A percentile compares a stretch with the other conserved stretches of the same genome.
Evolutionary conservation across 2,329 filamentous ascomycete genomes (phyloP).

Genomic region (Ceratocystis albifundus): DNA sequence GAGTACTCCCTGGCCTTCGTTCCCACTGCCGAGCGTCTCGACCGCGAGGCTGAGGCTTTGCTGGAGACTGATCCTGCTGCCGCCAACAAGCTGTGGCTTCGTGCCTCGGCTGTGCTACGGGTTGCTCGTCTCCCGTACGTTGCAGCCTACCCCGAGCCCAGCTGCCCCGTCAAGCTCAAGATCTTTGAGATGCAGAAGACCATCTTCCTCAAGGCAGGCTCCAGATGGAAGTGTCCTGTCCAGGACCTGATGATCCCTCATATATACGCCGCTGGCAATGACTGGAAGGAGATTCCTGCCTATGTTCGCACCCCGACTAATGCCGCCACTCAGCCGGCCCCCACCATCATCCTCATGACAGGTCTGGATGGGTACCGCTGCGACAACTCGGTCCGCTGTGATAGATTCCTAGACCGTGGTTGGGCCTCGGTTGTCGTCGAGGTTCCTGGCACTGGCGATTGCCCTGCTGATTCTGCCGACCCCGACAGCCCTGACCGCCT

Average conservation of each 20-base stretch:
- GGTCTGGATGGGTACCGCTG: conserved; percentile 53
- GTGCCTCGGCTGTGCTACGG: conserved; percentile 59
- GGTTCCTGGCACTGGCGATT: conserved; percentile 44
- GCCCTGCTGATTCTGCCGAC: conserved; percentile 51
- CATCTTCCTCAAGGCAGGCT: conserved; percentile 47
- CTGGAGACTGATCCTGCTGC: conserved; percentile 38
- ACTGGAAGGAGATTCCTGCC: conserved; percentile 48
- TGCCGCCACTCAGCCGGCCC: conserved; percentile 29
- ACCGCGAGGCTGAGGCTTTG: conserved; percentile 41
- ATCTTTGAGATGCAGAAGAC: conserved; percentile 57
- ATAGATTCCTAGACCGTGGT: conserved; percentile 51
- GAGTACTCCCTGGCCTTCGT: conserved; percentile 55
- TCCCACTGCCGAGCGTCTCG: conserved; percentile 47
- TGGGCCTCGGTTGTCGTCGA: conserved; percentile 53
- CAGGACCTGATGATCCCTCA: conserved; percentile 52
- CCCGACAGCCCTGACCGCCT: conserved; percentile 48
- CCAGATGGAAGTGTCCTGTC: conserved; percentile 46
- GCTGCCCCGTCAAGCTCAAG: conserved; percentile 41
- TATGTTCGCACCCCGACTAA: conserved; percentile 52
- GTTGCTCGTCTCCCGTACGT: conserved; percentile 60
- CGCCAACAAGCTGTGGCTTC: conserved; percentile 54
- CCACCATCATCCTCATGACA: conserved; percentile 46
- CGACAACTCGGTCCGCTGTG: conserved; percentile 48
- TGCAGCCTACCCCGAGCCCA: conserved; percentile 32
- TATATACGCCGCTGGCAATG: conserved; percentile 37